Percentiles rank a stretch among this genome's conserved stretches.
Conservation (phyloP, 164 flowering plant species). For the Annona cherimola region DNA sequence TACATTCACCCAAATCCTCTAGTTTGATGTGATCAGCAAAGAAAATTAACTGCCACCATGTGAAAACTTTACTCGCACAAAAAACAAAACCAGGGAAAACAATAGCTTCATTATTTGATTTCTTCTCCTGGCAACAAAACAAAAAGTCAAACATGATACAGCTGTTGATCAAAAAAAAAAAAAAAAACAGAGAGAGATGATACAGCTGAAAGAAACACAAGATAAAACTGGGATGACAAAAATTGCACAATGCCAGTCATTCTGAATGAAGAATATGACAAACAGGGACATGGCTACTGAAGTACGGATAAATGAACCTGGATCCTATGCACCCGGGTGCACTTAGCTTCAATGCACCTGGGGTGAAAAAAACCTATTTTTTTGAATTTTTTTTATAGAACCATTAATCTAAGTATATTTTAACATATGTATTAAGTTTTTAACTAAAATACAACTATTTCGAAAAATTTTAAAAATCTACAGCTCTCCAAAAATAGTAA, state of each 20-base stretch:
- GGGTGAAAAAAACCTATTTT: no score
- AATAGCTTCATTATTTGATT: neutral
- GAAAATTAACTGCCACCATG: neutral
- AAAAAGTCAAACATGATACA: neutral
- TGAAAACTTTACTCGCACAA: neutral
- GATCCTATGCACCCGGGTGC: no score
- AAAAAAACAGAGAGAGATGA: neutral
- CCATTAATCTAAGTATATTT: no score
- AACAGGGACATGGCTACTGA: neutral
- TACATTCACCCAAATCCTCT: slow-evolving; percentile 1
- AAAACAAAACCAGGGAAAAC: slow-evolving; percentile 4
- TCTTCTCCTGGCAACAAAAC: slow-evolving; percentile 1
- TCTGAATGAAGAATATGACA: neutral
- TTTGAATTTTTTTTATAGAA: no score
- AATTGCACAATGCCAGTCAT: neutral
- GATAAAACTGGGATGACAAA: neutral
- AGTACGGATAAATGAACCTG: neutral
- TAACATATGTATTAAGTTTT: no score
- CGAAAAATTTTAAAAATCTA: no score
- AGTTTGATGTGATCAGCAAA: slow-evolving; percentile 3
- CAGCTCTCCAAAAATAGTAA: no score
- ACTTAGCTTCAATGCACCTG: no score
- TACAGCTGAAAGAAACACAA: neutral
- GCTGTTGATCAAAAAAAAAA: neutral
- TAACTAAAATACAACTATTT: no score